Evolutionary conservation across 441 rosid genomes (phyloP), one percentile per base, ranked within the genome.

Genomic region (Cnidoscolus chayamansa): DNA sequence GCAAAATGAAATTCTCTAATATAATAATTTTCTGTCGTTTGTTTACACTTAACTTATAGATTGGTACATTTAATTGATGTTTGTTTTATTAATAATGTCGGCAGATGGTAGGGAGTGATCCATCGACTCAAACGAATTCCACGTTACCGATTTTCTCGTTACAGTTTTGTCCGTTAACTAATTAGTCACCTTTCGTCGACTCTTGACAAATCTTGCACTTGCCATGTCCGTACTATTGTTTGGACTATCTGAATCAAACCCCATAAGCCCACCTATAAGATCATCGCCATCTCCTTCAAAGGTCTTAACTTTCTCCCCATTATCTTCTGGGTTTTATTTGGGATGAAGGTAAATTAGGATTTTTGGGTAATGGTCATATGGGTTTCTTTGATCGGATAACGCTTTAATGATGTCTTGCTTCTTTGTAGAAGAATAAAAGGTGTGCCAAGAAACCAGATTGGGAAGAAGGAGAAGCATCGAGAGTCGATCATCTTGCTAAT

Each of bases 401-500:
- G 6, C 6, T 4, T 40, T 40, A 40, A 40, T 4, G 7, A 40
- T 40, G 2, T 35, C 37, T 35, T 35, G 37, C 37, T 35, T 35
- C 37, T 62, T 62, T 4, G 1, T 7, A 8, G 10, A 10, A 57
- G 1, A 35, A 35, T 2, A 35, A 17, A 13, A 40, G 50, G 31
- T 10, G 43, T 17, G 25, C 25, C 48, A 9, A 16, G 65, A 62
- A 61, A 63, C 6, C 31, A 40, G 51, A 63, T 45, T 43, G 31
- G 17, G 12, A 63, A 63, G 67, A 63, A 63, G 47, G 17, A 15
- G 31, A 43, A 17, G 5, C 12, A 35, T 15, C 47, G 3, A 11
- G 20, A n/a, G 19, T 62, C 40, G 40, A 35, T 35, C 65, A 35
- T 37, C 65, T 25, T 62, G 65, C 48, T 62, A 8, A 62, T 62